phyloP scores from a whole-genome alignment of 768 basidiomycete species.

The Leccinum pellstonianum region DNA sequence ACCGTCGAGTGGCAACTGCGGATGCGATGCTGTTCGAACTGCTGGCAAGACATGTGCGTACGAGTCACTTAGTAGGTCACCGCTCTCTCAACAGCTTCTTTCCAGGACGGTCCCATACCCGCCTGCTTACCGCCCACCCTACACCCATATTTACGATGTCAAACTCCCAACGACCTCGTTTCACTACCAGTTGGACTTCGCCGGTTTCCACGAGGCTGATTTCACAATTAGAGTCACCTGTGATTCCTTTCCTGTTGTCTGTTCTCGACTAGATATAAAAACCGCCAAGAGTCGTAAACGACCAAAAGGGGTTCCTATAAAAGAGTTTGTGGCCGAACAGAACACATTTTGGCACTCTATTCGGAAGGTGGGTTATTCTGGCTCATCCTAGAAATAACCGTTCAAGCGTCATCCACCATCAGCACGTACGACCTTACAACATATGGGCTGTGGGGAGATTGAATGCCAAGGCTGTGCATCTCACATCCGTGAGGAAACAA shows the following conservation, averaged over 20 bases:
- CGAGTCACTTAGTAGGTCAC: neutral
- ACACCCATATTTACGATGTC: neutral
- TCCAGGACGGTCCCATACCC: slow-evolving; percentile 1
- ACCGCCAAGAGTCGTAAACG: neutral
- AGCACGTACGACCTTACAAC: slow-evolving; percentile 8
- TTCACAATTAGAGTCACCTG: neutral
- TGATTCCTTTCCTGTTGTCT: rapidly evolving
- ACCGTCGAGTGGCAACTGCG: slow-evolving; percentile 16
- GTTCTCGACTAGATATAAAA: slow-evolving; percentile 2
- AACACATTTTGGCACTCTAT: neutral
- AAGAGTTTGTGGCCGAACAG: neutral
- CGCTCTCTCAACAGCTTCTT: neutral
- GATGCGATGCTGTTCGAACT: slow-evolving; percentile 9
- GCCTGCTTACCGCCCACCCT: too few relatives aligned
- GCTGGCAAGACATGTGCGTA: slow-evolving; percentile 13
- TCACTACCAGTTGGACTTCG: neutral
- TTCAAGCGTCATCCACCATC: neutral
- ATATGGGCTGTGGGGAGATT: neutral
- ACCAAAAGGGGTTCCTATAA: neutral
- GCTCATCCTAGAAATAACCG: neutral
- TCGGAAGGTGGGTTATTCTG: neutral
- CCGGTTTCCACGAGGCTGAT: neutral
- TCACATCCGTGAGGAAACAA: slow-evolving; percentile 2
- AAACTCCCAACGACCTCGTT: neutral
- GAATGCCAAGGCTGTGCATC: neutral